Evolutionary conservation across 2,329 filamentous ascomycete genomes (phyloP), one percentile per base, ranked within the genome.

Genomic region (Penicillium sp.): DNA sequence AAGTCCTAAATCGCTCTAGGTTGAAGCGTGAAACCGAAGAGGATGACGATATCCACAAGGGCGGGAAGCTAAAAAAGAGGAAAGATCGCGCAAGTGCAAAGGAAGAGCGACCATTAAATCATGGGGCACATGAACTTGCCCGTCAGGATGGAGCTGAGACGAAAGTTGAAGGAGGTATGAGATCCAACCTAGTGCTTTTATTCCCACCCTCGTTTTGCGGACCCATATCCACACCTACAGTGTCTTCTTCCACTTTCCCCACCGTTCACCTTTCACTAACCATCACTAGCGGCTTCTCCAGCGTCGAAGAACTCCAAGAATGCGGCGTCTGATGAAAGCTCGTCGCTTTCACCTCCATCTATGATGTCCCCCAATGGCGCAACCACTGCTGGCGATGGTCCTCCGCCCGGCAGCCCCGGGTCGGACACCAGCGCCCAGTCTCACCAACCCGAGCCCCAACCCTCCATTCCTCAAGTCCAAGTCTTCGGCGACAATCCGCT

Each of bases 401-500:
- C 81, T 59, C 80, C 80, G 50, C 78, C 84, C 63, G 77, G 78
- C 54, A 78, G 80, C 22, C 82, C 85, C 41, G 77, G 80, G 34
- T 89, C 88, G 4, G 76, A 78, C 28, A 77, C 75, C 41, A 76
- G 75, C 49, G 77, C 77, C 3, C 76, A 79, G 35, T 78, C 80
- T 35, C 82, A 81, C 67, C 82, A 81, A 64, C 79, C 79, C 12
- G 75, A 76, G 41, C 80, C 81, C 5, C 80, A 80, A 2, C 79
- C 82, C n/a, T 75, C 80, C 6, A 72, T 86, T 19, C 80, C 81
- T 5, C 86, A 91, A 51, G 84, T 85, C 63, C 88, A 95, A 71
- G 91, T 89, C 0, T 97, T 96, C 68, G 92, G 92, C 51, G 86
- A 92, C 33, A 90, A 97, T 64, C 92, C 92, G 0, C 88, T 89